phyloP scores from a whole-genome alignment of 768 basidiomycete species.

The Dioszegia hungarica region DNA sequence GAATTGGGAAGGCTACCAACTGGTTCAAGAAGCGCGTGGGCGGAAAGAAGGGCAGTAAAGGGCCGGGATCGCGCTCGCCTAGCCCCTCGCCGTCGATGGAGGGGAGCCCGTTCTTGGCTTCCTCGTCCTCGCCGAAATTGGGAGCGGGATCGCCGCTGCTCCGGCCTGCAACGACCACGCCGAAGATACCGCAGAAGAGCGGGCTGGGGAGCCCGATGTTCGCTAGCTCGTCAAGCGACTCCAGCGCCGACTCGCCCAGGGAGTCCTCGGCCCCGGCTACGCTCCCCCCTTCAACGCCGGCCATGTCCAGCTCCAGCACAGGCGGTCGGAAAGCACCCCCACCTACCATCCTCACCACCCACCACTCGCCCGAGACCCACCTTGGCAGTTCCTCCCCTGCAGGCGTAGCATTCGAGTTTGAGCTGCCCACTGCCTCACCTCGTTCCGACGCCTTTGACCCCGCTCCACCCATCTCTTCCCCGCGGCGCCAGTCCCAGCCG shows the following conservation, averaged over 20 bases:
- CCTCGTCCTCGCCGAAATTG: background rate
- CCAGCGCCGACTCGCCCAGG: background rate
- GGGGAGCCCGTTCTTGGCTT: constrained; percentile 1
- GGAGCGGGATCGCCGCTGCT: background rate
- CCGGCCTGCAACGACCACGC: background rate
- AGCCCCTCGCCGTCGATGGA: constrained; percentile 8
- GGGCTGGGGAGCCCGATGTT: background rate
- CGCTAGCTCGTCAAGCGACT: too few relatives aligned
- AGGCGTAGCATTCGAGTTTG: constrained; percentile 43
- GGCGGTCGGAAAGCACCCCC: constrained; percentile 15
- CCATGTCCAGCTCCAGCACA: background rate
- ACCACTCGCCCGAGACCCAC: constrained; percentile 9
- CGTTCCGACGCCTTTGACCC: constrained; percentile 46
- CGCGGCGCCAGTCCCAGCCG: constrained; percentile 15
- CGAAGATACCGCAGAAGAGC: constrained; percentile 1
- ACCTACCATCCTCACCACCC: constrained; percentile 22
- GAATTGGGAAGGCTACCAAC: constrained; percentile 32
- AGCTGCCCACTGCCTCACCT: constrained; percentile 45
- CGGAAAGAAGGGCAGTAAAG: constrained; percentile 37
- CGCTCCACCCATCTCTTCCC: constrained; percentile 12
- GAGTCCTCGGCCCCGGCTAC: background rate
- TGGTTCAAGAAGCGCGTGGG: constrained; percentile 46
- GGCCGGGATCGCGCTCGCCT: constrained; percentile 7
- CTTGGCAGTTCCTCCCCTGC: background rate
- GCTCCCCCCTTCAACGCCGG: background rate